Evolutionary conservation across 2,329 filamentous ascomycete species (phyloP).

Genomic region (Aspergillus fumigatus): DNA sequence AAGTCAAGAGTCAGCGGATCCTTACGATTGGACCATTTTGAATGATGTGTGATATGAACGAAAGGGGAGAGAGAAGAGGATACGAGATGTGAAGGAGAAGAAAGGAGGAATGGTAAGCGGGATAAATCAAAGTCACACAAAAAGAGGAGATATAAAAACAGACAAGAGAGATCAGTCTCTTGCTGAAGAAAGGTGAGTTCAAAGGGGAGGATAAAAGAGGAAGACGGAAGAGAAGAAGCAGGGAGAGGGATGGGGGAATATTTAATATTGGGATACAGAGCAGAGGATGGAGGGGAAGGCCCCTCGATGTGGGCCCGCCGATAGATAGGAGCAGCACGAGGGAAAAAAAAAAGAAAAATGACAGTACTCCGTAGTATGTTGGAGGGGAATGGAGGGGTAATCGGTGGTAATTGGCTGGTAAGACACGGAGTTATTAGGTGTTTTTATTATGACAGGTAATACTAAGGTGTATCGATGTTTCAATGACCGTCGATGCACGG

Average conservation of each 20-base stretch:
- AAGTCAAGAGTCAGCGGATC: background rate
- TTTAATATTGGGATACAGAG: background rate
- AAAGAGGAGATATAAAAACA: constrained; percentile 7
- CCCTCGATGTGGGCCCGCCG: background rate
- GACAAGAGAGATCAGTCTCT: constrained; percentile 23
- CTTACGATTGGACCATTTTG: constrained; percentile 60
- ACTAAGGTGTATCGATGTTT: background rate
- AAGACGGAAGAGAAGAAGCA: constrained; percentile 6
- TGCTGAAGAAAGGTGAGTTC: constrained; percentile 13
- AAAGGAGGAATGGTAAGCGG: constrained; percentile 3
- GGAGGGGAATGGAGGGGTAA: background rate
- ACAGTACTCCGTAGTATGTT: background rate
- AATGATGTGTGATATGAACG: constrained; percentile 24
- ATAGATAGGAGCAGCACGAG: background rate
- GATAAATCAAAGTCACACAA: constrained; percentile 5
- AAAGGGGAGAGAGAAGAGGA: constrained; percentile 8
- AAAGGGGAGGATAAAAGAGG: constrained; percentile 14
- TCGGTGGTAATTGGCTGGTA: background rate
- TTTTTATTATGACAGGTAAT: background rate
- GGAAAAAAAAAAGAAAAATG: background rate
- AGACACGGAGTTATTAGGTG: background rate
- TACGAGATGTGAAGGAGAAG: background rate
- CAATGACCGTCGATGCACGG: background rate
- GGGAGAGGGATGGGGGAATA: background rate
- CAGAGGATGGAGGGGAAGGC: background rate